Percentiles rank a stretch among this genome's conserved stretches.
These are phyloP conservation scores for Ailanthus altissimus DNA, from an alignment of 345 rosid genomes.

Conservation along the genomic window DNA sequence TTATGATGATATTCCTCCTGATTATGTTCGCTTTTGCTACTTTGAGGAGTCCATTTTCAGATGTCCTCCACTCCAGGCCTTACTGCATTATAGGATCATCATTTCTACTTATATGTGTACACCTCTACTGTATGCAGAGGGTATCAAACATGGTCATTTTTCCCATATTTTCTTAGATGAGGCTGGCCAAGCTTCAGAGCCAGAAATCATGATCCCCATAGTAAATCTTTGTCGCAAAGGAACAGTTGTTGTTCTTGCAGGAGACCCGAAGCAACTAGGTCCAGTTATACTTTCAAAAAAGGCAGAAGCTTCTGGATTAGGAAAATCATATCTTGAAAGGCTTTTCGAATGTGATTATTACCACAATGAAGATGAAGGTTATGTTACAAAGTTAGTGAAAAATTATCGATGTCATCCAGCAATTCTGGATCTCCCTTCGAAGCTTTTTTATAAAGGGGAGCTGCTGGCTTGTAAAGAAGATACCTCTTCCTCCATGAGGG, in stretches of 20 bases:
- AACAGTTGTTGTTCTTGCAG: slow-evolving; percentile 65
- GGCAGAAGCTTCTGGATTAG: slow-evolving; percentile 45
- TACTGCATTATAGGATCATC: slow-evolving; percentile 43
- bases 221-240: slow-evolving; percentile 40
- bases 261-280: slow-evolving; percentile 70
- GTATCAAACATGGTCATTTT: slow-evolving; percentile 45
- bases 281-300: slow-evolving; percentile 57
- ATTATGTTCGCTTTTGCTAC: slow-evolving; percentile 43
- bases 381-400: slow-evolving; percentile 49
- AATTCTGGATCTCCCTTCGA: slow-evolving; percentile 61
- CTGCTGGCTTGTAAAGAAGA: slow-evolving; percentile 61
- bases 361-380: slow-evolving; percentile 35
- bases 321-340: slow-evolving; percentile 58
- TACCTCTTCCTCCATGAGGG: slow-evolving; percentile 14
- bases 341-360: slow-evolving; percentile 52
- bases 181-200: slow-evolving; percentile 79
- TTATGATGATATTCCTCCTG: slow-evolving; percentile 44
- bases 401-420: slow-evolving; percentile 62
- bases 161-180: slow-evolving; percentile 74
- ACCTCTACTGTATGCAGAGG: slow-evolving; percentile 40
- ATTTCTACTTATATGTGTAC: slow-evolving; percentile 59
- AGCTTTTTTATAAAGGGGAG: slow-evolving; percentile 52
- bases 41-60: slow-evolving; percentile 42
- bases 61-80: slow-evolving; percentile 51
- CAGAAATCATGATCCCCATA: slow-evolving; percentile 64